Percentiles rank a stretch among this genome's conserved stretches.
These are phyloP conservation scores for Ganoderma sinense DNA, from an alignment of 1,284 basidiomycete species.

Conservation along the genomic window DNA sequence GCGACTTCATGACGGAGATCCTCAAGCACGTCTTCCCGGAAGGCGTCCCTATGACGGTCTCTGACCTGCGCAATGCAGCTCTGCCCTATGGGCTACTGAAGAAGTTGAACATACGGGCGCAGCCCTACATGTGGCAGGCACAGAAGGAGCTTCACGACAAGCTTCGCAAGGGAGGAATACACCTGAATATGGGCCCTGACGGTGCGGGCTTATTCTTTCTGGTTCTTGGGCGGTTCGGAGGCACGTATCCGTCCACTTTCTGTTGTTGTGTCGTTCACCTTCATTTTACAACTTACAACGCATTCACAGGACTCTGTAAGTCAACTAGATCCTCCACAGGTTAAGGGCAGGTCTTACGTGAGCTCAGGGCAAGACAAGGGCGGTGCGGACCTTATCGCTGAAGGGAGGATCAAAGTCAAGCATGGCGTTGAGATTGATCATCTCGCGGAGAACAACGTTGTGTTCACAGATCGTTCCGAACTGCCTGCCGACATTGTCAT, in stretches of 20 bases:
- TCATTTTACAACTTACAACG: background rate
- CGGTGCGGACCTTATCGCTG: slow-evolving; percentile 57
- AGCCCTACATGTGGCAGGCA: slow-evolving; percentile 36
- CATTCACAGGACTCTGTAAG: slow-evolving; percentile 28
- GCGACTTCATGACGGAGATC: slow-evolving; percentile 34
- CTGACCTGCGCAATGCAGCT: slow-evolving; percentile 53
- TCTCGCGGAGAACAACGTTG: slow-evolving; percentile 60
- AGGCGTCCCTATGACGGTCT: slow-evolving; percentile 48
- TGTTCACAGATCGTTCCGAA: slow-evolving; percentile 69
- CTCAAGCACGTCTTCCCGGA: slow-evolving; percentile 46
- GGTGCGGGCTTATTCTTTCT: slow-evolving; percentile 57
- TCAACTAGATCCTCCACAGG: background rate
- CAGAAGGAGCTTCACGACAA: slow-evolving; percentile 60
- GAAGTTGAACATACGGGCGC: slow-evolving; percentile 35
- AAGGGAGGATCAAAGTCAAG: slow-evolving; percentile 77
- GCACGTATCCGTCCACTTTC: slow-evolving; percentile 30
- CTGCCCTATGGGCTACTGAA: slow-evolving; percentile 49
- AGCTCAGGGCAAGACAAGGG: slow-evolving; percentile 48
- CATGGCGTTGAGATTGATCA: slow-evolving; percentile 60
- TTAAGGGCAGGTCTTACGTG: background rate
- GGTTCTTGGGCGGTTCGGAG: slow-evolving; percentile 45
- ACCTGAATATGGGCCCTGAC: slow-evolving; percentile 61
- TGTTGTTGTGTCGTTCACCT: slow-evolving; percentile 5
- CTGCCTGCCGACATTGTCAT: slow-evolving; percentile 74
- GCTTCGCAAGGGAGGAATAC: slow-evolving; percentile 65